A percentile compares a stretch with the other conserved stretches of the same genome.
Conservation (phyloP, 768 basidiomycete genomes). For the Tubosaeta sp. region DNA sequence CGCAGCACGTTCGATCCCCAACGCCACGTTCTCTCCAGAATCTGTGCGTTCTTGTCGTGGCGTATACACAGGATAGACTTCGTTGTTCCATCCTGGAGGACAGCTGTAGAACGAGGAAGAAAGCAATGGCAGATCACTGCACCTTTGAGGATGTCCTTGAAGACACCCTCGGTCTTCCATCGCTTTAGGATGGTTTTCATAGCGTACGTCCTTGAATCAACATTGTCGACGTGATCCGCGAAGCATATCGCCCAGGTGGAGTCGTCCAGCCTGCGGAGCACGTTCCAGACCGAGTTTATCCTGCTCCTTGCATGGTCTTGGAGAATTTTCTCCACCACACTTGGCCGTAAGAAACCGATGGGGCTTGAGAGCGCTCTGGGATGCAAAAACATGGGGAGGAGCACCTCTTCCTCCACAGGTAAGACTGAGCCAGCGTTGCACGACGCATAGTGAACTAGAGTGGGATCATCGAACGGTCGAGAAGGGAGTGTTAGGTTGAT, state of each 20-base stretch:
- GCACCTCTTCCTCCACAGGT: conserved; percentile 14
- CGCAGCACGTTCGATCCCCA: conserved; percentile 42
- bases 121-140: not conserved
- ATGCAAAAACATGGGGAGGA: conserved; percentile 19
- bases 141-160: conserved; percentile 21
- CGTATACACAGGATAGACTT: conserved; percentile 23
- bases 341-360: conserved; percentile 20
- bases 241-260: conserved; percentile 15
- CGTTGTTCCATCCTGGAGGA: conserved; percentile 20
- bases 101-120: not conserved
- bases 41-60: conserved; percentile 9
- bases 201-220: conserved; percentile 12
- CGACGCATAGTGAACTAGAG: conserved; percentile 13
- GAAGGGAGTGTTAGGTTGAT: conserved; percentile 25
- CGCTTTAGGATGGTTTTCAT: conserved; percentile 6
- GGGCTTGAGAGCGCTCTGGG: conserved; percentile 9
- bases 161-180: conserved; percentile 17
- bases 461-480: conserved; percentile 18
- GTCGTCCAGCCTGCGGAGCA: conserved; percentile 10
- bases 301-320: conserved; percentile 4
- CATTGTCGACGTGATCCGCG: conserved; percentile 8
- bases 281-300: conserved; percentile 14
- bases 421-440: conserved; percentile 9
- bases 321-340: conserved; percentile 11
- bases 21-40: conserved; percentile 17